A percentile compares a stretch with the other conserved stretches of the same genome.
Evolutionary conservation across 2,329 filamentous ascomycete genomes (phyloP).

Genomic region (Hypoxylon sp.): DNA sequence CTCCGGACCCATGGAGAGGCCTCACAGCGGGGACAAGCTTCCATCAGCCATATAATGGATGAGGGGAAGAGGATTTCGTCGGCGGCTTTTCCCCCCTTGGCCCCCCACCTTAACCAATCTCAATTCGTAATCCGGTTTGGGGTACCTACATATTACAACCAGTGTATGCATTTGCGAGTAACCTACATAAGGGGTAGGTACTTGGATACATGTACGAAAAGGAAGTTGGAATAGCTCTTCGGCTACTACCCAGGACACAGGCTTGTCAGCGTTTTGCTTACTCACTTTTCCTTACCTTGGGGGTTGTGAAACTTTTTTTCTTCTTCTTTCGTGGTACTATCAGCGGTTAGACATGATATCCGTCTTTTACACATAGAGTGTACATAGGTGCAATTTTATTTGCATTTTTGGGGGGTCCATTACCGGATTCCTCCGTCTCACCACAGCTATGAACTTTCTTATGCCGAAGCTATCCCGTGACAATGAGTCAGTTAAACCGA

Average conservation of each 20-base stretch:
- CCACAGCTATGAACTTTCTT: background rate
- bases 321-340: constrained; percentile 14
- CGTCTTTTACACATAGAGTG: constrained; percentile 24
- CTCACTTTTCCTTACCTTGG: constrained; percentile 14
- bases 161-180: no score
- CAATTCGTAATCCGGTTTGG: constrained; percentile 16
- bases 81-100: constrained; percentile 1
- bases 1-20: background rate
- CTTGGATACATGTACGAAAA: no score
- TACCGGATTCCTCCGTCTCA: constrained; percentile 9
- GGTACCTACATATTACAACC: constrained; percentile 11
- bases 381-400: constrained; percentile 26
- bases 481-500: background rate
- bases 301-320: constrained; percentile 21
- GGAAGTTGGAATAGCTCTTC: constrained; percentile 4
- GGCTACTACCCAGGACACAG: background rate
- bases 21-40: constrained; percentile 16
- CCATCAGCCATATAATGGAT: constrained; percentile 18
- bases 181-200: no score
- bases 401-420: constrained; percentile 8
- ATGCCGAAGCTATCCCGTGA: constrained; percentile 2
- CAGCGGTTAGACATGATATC: constrained; percentile 31
- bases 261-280: constrained; percentile 2
- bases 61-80: constrained; percentile 23
- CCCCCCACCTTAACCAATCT: constrained; percentile 4